Evolutionary conservation across 306 rosid genomes (phyloP).

Genomic region (Alnus glutinosa): DNA sequence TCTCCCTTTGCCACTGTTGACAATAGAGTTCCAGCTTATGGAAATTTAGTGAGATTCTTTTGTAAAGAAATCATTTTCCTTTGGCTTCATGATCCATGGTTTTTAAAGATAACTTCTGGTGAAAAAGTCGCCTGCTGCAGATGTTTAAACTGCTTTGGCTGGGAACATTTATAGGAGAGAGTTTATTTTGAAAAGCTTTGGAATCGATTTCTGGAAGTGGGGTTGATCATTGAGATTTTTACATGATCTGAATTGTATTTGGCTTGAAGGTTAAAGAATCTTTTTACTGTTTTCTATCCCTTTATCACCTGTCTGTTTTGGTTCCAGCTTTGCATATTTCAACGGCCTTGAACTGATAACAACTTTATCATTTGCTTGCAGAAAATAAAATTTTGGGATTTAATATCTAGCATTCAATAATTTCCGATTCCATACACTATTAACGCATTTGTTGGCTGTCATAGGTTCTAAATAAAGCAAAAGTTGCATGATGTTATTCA

Average conservation of each 20-base stretch:
- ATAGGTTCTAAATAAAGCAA: too few relatives aligned
- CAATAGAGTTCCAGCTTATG: too few relatives aligned
- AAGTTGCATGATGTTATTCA: too few relatives aligned
- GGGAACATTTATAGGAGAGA: too few relatives aligned
- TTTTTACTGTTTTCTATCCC: neutral
- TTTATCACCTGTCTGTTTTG: neutral
- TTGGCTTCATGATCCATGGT: neutral
- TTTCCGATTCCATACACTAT: too few relatives aligned
- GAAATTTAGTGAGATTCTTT: neutral
- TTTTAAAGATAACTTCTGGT: neutral
- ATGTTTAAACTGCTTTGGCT: too few relatives aligned
- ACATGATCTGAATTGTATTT: neutral
- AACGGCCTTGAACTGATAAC: neutral
- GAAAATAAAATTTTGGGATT: neutral
- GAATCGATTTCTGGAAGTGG: too few relatives aligned
- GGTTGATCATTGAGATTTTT: neutral
- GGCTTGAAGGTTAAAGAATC: neutral
- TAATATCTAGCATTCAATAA: too few relatives aligned
- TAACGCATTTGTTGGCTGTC: too few relatives aligned
- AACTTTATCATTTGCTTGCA: neutral
- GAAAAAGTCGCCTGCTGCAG: too few relatives aligned
- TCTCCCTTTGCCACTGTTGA: too few relatives aligned
- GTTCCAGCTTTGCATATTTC: neutral
- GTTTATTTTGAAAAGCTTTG: too few relatives aligned
- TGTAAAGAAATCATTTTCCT: neutral